A percentile compares a stretch with the other conserved stretches of the same genome.
Conservation (phyloP, 202 grass and related monocot species). For the Setaria italica region DNA sequence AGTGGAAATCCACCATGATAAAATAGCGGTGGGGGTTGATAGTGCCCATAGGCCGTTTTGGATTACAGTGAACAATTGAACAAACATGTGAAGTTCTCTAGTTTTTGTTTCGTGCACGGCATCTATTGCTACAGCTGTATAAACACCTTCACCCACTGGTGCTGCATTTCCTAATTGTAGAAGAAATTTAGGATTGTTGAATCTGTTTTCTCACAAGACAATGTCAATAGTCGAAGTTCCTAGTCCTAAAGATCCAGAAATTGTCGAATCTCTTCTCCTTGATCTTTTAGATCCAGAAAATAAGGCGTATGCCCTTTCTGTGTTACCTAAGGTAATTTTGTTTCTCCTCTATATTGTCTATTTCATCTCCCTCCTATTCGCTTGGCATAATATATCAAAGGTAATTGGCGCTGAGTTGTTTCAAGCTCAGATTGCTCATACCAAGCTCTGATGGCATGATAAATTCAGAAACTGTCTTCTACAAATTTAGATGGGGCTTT, state of each 20-base stretch:
- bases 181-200: background rate
- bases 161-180: constrained; percentile 1
- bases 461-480: background rate
- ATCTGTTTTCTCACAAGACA: background rate
- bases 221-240: background rate
- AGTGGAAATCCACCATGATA: background rate
- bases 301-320: constrained; percentile 1
- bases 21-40: background rate
- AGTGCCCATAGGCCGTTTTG: background rate
- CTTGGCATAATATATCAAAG: constrained; percentile 4
- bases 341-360: background rate
- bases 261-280: constrained; percentile 32
- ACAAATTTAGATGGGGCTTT: constrained; percentile 1
- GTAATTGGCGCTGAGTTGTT: constrained; percentile 2
- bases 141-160: background rate
- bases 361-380: constrained; percentile 26
- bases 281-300: constrained; percentile 35
- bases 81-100: constrained; percentile 19
- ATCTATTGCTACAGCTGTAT: constrained; percentile 12
- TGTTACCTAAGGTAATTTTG: constrained; percentile 30
- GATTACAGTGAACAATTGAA: constrained; percentile 16
- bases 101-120: background rate
- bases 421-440: constrained; percentile 10
- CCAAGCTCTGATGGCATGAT: background rate
- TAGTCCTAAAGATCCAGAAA: background rate